Conservation (phyloP, 2,329 filamentous ascomycete species). For the Colletotrichum caudatum region DNA sequence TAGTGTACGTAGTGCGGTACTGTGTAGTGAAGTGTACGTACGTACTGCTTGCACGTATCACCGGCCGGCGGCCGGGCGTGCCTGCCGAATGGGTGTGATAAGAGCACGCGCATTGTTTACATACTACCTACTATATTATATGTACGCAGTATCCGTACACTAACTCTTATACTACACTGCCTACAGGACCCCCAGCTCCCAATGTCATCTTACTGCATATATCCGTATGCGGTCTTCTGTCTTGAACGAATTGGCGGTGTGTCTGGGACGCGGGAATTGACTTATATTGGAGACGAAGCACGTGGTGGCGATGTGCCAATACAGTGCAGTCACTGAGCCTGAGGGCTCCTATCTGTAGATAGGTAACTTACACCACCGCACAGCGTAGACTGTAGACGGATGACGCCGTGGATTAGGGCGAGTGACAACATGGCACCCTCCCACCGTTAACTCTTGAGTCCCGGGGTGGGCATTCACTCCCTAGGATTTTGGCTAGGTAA, state of each 20-base stretch:
- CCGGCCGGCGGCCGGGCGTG: constrained; percentile 17
- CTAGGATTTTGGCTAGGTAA: constrained; percentile 6
- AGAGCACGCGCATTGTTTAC: constrained; percentile 21
- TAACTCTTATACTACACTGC: not conserved
- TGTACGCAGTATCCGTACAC: no score
- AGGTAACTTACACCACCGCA: not conserved
- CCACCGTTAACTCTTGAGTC: constrained; percentile 1
- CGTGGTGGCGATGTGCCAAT: constrained; percentile 19
- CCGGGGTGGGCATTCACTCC: constrained; percentile 23
- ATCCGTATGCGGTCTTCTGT: not conserved
- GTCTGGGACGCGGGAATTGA: constrained; percentile 31
- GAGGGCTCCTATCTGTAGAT: not conserved
- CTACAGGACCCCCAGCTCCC: not conserved
- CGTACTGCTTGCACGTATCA: not conserved
- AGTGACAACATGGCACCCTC: constrained; percentile 14
- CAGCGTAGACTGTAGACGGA: not conserved
- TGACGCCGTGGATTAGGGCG: not conserved
- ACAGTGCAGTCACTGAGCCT: constrained; percentile 3
- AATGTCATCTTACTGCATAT: constrained; percentile 11
- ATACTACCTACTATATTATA: not conserved
- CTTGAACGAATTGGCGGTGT: constrained; percentile 25
- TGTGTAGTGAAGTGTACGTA: not conserved
- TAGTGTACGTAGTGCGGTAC: not conserved
- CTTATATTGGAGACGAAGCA: constrained; percentile 27
- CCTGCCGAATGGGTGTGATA: constrained; percentile 20